These are phyloP conservation scores for Aureobasidium melanogenum DNA, from an alignment of 2,329 filamentous ascomycete genomes.

Conservation along the genomic window DNA sequence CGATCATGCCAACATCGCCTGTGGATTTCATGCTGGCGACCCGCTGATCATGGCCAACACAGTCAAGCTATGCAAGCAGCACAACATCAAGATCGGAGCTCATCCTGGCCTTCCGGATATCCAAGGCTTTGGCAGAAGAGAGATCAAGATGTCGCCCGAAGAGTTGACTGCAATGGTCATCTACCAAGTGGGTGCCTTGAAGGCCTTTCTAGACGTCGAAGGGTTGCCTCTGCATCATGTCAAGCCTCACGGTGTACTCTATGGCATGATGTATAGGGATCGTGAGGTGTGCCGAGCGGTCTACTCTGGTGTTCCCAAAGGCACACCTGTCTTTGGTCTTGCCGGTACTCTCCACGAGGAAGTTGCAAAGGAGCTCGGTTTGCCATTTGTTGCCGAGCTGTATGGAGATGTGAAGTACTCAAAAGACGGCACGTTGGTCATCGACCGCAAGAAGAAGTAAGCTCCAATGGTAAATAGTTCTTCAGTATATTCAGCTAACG, in stretches of 20 bases:
- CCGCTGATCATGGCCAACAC: slow-evolving; percentile 48
- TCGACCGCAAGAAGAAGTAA: slow-evolving; percentile 50
- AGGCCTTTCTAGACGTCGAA: slow-evolving; percentile 50
- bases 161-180: slow-evolving; percentile 50
- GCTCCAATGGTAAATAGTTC: neutral
- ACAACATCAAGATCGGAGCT: slow-evolving; percentile 50
- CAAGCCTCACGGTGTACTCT: slow-evolving; percentile 54
- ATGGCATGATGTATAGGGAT: slow-evolving; percentile 46
- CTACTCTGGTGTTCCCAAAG: slow-evolving; percentile 43
- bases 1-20: slow-evolving; percentile 55
- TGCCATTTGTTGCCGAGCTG: slow-evolving; percentile 46
- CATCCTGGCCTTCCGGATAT: slow-evolving; percentile 59
- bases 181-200: slow-evolving; percentile 56
- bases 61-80: slow-evolving; percentile 36
- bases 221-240: slow-evolving; percentile 50
- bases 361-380: slow-evolving; percentile 42
- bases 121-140: slow-evolving; percentile 54
- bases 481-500: neutral
- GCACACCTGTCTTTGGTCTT: slow-evolving; percentile 45
- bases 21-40: slow-evolving; percentile 41
- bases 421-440: slow-evolving; percentile 41
- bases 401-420: slow-evolving; percentile 51
- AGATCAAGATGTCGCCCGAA: slow-evolving; percentile 50
- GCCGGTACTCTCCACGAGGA: slow-evolving; percentile 47
- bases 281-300: slow-evolving; percentile 44